Evolutionary conservation across 169 alveolate species (phyloP), one percentile per base, ranked within the genome.

Genomic region (Plasmodium gonderi): DNA sequence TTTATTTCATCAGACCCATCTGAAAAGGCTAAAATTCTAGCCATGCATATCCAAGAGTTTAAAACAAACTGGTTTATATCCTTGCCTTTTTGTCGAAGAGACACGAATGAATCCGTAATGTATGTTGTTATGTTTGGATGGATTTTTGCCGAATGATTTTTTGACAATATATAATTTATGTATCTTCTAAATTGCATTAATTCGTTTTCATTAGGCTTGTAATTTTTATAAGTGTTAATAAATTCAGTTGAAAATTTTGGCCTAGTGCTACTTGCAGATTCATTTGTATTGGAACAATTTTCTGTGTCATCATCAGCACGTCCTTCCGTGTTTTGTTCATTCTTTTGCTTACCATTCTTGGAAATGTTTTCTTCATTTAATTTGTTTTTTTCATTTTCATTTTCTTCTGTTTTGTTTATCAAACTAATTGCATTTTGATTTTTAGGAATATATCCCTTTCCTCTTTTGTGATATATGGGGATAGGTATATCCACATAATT

Each of bases 121-220:
- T 87, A 87, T n/a, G 78, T 75, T 29, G 85, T 51, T 54, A 87
- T 44, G 17, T 87, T 82, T 4, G 76, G 23, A 38, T 33, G 60
- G 33, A 87, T 75, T 87, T 87, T 87, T 33, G 93, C 93, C n/a
- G 89, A 54, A 47, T 87, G 67, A 33, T 64, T 87, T 87, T 87
- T 87, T n/a, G 79, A 87, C 36, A 87, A 78, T 54, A 87, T 74
- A 87, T 87, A 87, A 87, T 87, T 87, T 54, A 87, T 74, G 49
- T 87, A 87, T 78, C 93, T 75, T 75, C 93, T 87, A 87, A 75
- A 87, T 87, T 87, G 93, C 87, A 87, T 87, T 75, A 87, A 36
- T 87, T 75, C 93, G 7, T 54, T 65, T 60, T 87, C 79, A 64
- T 51, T 75, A 17, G 93, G 93, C 38, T 87, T 60, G 47, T 75